Evolutionary conservation across 2,329 filamentous ascomycete genomes (phyloP), one percentile per base, ranked within the genome.

Genomic region (Penicillium sp.): DNA sequence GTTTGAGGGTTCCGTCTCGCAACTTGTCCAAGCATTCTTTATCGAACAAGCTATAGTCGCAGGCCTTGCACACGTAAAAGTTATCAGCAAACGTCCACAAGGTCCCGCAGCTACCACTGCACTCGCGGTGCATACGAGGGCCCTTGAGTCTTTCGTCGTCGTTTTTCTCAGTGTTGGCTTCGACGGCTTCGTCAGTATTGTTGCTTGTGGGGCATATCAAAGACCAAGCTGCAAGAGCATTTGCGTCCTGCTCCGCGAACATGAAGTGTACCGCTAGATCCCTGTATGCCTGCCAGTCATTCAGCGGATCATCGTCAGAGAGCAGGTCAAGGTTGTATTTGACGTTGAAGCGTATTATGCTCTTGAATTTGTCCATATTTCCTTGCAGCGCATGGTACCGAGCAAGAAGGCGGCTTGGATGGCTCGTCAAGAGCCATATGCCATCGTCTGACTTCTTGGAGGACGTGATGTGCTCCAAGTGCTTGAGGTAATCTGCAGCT

Each of bases 181-280:
- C 26, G 3, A 26, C 26, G 5, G 46, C 21, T 5, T 29, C 52
- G 23, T 62, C 58, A 3, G 55, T 47, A 17, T 51, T 19, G n/a
- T 47, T 47, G 45, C 45, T 23, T 26, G 26, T 26, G 15, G 71
- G 69, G 45, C 57, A 52, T 7, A 73, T 63, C 45, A 72, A 58
- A 17, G 67, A 72, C 71, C 71, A 73, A 8, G 71, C 71, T 5
- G 68, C 71, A 21, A 72, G 63, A 26, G 67, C 60, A 58, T 72
- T 67, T n/a, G 56, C 56, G 41, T 73, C 69, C 26, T 71, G 65
- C 17, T 67, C 69, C 7, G 66, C 64, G 53, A 64, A 64, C 61
- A 67, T 69, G 30, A 72, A 60, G 50, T 61, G 50, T 17, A 54
- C 62, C 13, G 66, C 69, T 11, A 73, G 56, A 11, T 50, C 54